Evolutionary conservation across 2,329 filamentous ascomycete genomes (phyloP).

Genomic region (Phoma sp.): DNA sequence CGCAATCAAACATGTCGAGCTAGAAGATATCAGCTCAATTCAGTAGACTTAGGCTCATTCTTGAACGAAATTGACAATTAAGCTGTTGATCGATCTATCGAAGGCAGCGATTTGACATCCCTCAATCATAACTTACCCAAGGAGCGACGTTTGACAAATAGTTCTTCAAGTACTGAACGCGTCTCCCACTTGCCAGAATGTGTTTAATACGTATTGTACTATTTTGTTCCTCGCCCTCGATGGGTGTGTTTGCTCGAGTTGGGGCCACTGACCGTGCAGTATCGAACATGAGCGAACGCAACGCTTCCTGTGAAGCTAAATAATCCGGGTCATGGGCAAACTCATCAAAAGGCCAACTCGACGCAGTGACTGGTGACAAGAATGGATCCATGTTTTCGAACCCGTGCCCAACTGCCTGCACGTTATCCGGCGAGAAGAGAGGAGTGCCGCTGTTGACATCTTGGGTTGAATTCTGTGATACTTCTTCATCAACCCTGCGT

Average conservation of each 20-base stretch:
- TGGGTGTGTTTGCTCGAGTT: constrained; percentile 30
- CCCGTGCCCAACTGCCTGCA: neutral
- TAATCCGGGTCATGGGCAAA: constrained; percentile 38
- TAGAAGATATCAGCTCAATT: constrained; percentile 9
- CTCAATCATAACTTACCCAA: constrained; percentile 24
- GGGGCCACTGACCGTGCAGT: constrained; percentile 37
- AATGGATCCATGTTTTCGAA: constrained; percentile 31
- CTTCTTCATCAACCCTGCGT: neutral
- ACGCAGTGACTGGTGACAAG: constrained; percentile 27
- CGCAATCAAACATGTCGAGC: constrained; percentile 62
- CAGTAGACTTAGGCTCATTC: neutral
- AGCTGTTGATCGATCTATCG: too few species aligned
- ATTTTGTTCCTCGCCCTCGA: constrained; percentile 15
- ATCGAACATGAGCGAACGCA: constrained; percentile 36
- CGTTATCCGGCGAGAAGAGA: neutral
- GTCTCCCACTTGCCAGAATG: constrained; percentile 28
- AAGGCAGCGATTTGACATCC: too few species aligned
- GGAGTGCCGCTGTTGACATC: neutral
- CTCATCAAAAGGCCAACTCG: constrained; percentile 35
- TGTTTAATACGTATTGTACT: constrained; percentile 25
- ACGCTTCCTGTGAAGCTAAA: constrained; percentile 36
- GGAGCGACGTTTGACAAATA: constrained; percentile 39
- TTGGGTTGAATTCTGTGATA: neutral
- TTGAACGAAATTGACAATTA: too few species aligned
- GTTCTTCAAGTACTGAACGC: constrained; percentile 38